phyloP scores from a whole-genome alignment of 2,329 filamentous ascomycete species.

The Monilinia polystroma region DNA sequence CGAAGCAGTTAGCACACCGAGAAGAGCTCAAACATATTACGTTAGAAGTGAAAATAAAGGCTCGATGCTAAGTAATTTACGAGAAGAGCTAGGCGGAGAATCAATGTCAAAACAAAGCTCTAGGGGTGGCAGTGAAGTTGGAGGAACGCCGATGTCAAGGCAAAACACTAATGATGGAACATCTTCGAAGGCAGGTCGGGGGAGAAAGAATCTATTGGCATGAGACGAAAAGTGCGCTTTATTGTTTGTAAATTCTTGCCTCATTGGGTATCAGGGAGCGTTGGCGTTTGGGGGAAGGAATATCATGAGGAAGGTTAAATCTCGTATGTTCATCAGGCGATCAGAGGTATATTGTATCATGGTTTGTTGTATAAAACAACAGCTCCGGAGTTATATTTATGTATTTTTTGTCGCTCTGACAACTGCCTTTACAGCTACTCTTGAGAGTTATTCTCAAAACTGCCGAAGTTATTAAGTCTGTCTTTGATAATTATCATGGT shows the following conservation, averaged over 20 bases:
- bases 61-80: constrained; percentile 21
- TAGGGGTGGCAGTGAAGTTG: constrained; percentile 18
- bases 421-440: background rate
- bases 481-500: background rate
- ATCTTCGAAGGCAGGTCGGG: constrained; percentile 10
- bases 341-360: constrained; percentile 18
- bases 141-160: constrained; percentile 22
- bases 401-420: background rate
- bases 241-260: constrained; percentile 1
- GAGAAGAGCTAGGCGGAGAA: constrained; percentile 27
- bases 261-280: constrained; percentile 8
- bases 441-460: background rate
- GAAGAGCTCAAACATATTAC: constrained; percentile 19
- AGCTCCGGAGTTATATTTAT: constrained; percentile 1
- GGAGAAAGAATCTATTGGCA: constrained; percentile 12
- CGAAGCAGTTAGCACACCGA: constrained; percentile 28
- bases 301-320: constrained; percentile 5
- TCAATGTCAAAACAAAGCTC: constrained; percentile 28
- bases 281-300: constrained; percentile 13
- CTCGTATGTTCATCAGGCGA: constrained; percentile 3
- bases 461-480: background rate
- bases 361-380: constrained; percentile 1
- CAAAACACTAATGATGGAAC: constrained; percentile 23
- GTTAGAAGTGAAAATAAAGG: constrained; percentile 26
- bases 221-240: background rate